Conservation (phyloP, 345 rosid genomes). For the Citrus cavaleriei region DNA sequence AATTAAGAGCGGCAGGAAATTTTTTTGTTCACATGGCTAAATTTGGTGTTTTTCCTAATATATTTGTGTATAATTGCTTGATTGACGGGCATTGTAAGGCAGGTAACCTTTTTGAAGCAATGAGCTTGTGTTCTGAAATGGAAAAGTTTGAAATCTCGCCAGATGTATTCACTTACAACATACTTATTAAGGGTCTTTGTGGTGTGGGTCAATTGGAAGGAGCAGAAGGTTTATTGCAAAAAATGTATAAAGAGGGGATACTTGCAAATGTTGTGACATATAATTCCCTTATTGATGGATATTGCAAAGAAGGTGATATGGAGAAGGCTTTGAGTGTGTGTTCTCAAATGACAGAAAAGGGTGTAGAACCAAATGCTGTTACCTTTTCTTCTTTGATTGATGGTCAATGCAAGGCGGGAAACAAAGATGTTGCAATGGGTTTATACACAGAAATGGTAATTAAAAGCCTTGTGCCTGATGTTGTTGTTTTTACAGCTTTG, state of each 20-base stretch:
- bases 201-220: conserved; percentile 34
- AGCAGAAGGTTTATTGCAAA: conserved; percentile 37
- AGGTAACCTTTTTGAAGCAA: conserved; percentile 41
- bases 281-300: conserved; percentile 58
- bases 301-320: conserved; percentile 44
- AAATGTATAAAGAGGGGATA: conserved; percentile 46
- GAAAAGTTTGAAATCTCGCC: conserved; percentile 36
- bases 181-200: conserved; percentile 51
- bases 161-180: conserved; percentile 58
- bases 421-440: conserved; percentile 54
- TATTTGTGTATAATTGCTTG: conserved; percentile 50
- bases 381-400: conserved; percentile 61
- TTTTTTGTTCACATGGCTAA: conserved; percentile 51
- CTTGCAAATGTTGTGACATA: conserved; percentile 50
- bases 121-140: conserved; percentile 48
- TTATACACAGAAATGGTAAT: conserved; percentile 60
- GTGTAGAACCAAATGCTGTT: conserved; percentile 46
- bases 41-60: conserved; percentile 55
- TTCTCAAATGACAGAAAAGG: conserved; percentile 52
- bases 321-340: conserved; percentile 56
- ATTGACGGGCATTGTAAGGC: conserved; percentile 51
- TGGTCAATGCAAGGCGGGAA: conserved; percentile 53
- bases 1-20: conserved; percentile 40
- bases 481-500: conserved; percentile 54
- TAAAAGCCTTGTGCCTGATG: conserved; percentile 55